Conservation (phyloP, 2,329 filamentous ascomycete species). For the Thielaviopsis musarum region DNA sequence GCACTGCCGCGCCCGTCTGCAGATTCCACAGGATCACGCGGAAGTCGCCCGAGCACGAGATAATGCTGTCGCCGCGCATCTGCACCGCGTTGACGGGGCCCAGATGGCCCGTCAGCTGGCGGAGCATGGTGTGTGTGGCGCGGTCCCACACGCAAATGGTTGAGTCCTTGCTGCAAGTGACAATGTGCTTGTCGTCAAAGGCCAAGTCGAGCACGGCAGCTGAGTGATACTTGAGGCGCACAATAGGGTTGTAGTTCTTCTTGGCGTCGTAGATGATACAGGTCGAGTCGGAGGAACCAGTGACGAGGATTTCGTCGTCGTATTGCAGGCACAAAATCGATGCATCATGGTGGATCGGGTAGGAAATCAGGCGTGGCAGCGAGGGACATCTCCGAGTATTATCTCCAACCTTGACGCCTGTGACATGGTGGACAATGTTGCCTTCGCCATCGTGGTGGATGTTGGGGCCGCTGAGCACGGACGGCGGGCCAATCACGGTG, state of each 20-base stretch:
- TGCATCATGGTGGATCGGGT: slow-evolving; percentile 60
- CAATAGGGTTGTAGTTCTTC: slow-evolving; percentile 61
- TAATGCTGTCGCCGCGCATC: slow-evolving; percentile 79
- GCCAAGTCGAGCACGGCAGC: slow-evolving; percentile 88
- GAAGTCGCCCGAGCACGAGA: slow-evolving; percentile 87
- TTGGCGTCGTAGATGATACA: slow-evolving; percentile 85
- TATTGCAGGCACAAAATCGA: slow-evolving; percentile 93
- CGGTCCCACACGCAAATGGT: slow-evolving; percentile 93
- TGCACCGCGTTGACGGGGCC: slow-evolving; percentile 96
- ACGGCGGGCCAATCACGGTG: slow-evolving; percentile 69
- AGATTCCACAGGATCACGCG: slow-evolving; percentile 93
- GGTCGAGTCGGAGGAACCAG: slow-evolving; percentile 79
- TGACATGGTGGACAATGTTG: slow-evolving; percentile 36
- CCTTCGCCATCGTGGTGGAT: slow-evolving; percentile 36
- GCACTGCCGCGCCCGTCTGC: slow-evolving; percentile 70
- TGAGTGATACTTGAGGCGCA: slow-evolving; percentile 59
- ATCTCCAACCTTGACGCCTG: slow-evolving; percentile 31
- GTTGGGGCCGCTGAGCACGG: slow-evolving; percentile 36
- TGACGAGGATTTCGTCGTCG: slow-evolving; percentile 82
- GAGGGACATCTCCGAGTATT: slow-evolving; percentile 24
- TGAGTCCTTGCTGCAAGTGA: slow-evolving; percentile 92
- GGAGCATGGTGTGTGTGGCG: slow-evolving; percentile 54
- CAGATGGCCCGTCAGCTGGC: slow-evolving; percentile 66
- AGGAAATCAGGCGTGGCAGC: slow-evolving; percentile 38
- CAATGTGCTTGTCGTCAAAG: slow-evolving; percentile 81